A percentile compares a stretch with the other conserved stretches of the same genome.
Conservation (phyloP, 139 green algal species). For the Desmodesmus armatus region DNA sequence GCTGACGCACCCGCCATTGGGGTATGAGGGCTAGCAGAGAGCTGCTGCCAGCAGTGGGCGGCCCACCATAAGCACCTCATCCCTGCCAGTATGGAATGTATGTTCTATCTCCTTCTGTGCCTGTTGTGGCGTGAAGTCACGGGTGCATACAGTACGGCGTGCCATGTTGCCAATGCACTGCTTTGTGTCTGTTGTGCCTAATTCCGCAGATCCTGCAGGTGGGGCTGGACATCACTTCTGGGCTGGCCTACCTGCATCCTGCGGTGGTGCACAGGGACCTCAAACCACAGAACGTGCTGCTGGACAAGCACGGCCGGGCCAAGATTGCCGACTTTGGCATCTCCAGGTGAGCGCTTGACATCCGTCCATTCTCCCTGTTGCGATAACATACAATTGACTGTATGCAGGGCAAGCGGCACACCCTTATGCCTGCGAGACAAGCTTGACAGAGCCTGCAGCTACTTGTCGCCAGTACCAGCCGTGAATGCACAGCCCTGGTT, state of each 20-base stretch:
- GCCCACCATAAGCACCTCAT: no score
- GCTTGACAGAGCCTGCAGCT: not conserved
- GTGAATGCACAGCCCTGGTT: not conserved
- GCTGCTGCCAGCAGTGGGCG: no score
- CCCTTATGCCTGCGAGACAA: not conserved
- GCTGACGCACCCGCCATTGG: no score
- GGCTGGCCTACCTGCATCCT: slow-evolving; percentile 84
- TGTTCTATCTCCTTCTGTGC: no score
- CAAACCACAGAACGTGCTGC: slow-evolving; percentile 82
- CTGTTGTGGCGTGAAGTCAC: no score
- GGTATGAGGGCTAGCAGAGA: no score
- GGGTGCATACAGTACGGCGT: no score
- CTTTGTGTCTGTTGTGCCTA: no score
- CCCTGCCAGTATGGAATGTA: no score
- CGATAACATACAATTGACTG: no score
- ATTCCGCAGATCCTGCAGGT: slow-evolving; percentile 57
- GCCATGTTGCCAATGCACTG: no score
- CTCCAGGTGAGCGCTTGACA: slow-evolving; percentile 22
- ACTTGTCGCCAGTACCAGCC: not conserved
- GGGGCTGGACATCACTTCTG: slow-evolving; percentile 68
- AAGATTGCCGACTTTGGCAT: slow-evolving; percentile 94
- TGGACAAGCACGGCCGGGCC: slow-evolving; percentile 67
- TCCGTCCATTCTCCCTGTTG: not conserved
- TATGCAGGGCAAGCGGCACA: no score
- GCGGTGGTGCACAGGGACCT: slow-evolving; percentile 83